A percentile compares a stretch with the other conserved stretches of the same genome.
phyloP scores from a whole-genome alignment of 768 basidiomycete genomes.

The Boletales sp. region DNA sequence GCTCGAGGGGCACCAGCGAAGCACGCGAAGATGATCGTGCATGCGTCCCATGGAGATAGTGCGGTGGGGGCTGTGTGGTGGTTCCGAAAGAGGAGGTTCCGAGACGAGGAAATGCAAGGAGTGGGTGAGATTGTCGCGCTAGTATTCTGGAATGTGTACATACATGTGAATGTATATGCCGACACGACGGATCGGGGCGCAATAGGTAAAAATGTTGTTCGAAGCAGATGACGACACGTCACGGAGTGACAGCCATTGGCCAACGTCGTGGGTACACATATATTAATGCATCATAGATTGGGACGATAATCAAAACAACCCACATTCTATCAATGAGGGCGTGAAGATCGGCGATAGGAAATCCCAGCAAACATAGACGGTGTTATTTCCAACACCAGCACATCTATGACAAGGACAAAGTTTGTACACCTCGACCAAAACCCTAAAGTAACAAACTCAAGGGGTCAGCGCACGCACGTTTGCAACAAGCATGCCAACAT shows the following conservation, averaged over 20 bases:
- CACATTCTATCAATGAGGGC: slow-evolving; percentile 30
- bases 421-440: too few species aligned
- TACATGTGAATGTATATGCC: neutral
- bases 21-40: slow-evolving; percentile 17
- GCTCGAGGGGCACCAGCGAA: slow-evolving; percentile 35
- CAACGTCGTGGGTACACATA: slow-evolving; percentile 40
- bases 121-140: slow-evolving; percentile 48
- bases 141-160: slow-evolving; percentile 28
- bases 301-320: slow-evolving; percentile 3
- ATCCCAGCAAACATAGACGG: neutral
- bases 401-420: too few species aligned
- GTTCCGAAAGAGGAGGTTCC: slow-evolving; percentile 9
- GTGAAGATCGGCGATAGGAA: neutral
- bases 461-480: slow-evolving; percentile 4
- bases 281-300: slow-evolving; percentile 33
- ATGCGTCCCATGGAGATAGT: slow-evolving; percentile 16
- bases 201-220: slow-evolving; percentile 44
- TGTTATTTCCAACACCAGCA: too few species aligned
- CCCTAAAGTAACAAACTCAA: slow-evolving; percentile 20
- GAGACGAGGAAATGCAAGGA: slow-evolving; percentile 45
- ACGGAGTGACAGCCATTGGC: slow-evolving; percentile 41
- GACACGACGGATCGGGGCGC: slow-evolving; percentile 35
- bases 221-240: slow-evolving; percentile 40
- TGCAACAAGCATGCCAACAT: neutral
- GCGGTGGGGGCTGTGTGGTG: slow-evolving; percentile 9